Evolutionary conservation across 306 rosid genomes (phyloP), one percentile per base, ranked within the genome.

Genomic region (Trifolium repens): DNA sequence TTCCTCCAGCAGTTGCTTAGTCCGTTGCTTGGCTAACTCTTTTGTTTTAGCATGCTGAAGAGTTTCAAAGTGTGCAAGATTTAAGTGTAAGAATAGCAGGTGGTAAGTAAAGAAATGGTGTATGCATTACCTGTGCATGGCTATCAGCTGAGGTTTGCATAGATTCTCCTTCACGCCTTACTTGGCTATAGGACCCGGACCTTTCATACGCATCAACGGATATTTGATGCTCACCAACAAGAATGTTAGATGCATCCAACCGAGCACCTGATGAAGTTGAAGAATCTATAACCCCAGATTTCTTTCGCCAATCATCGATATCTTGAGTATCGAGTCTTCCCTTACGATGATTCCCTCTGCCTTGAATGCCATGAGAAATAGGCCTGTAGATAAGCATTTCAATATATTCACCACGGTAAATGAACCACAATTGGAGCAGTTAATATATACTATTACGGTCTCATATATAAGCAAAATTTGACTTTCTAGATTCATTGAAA

Each of bases 1-100:
- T 83, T 91, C 98, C 87, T 92, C 97, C 85, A 75, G 93, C 69
- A 87, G 82, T 82, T 90, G 96, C 82, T 74, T 91, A 67, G 96
- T 83, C 44, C 87, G 91, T 49, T 91, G 99, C 84, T 81, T 89
- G 72, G 90, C 93, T 76, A 85, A 73, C 78, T 90, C 98, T 85
- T 77, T 87, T 77, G 77, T 76, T 84, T 89, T 90, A 67, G 83
- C 71, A 78, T 83, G 93, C 99, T 94, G 89, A 84, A 55, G 16
- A 72, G 49, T 73, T 78, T 74, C 67, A 53, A 74, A 43, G 43
- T 26, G 19, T 34, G 53, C 78, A 62, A 87, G 78, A 44, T 44
- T 58, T 67, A 71, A 65, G 71, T 27, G 65, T 70, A 64, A 75
- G 68, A 50, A 16, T 43, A 67, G 55, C 74, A 64, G 75, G 57